Percentiles rank a stretch among this genome's conserved stretches.
These are phyloP conservation scores for Colletotrichum tabaci DNA, from an alignment of 2,329 filamentous ascomycete species.

Conservation along the genomic window DNA sequence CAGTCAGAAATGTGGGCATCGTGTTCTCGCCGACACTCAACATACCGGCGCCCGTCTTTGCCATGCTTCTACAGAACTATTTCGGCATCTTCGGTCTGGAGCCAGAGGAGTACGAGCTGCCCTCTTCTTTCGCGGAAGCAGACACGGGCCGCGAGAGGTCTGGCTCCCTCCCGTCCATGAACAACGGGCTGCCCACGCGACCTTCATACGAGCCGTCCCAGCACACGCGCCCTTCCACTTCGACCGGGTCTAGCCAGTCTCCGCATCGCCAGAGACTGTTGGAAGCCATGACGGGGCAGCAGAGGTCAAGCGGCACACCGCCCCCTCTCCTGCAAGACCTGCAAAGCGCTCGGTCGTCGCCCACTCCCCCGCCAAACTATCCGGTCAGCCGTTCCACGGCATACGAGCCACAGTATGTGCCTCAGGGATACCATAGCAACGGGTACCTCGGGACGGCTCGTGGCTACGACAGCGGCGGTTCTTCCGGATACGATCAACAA, in stretches of 20 bases:
- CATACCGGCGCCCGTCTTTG: conserved; percentile 94
- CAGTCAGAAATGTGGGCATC: conserved; percentile 95
- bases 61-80: conserved; percentile 93
- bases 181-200: conserved; percentile 47
- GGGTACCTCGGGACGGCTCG: conserved; percentile 40
- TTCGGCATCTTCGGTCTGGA: conserved; percentile 84
- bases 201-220: conserved; percentile 50
- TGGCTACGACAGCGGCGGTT: conserved; percentile 54
- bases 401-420: conserved; percentile 62
- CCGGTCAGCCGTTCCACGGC: conserved; percentile 48
- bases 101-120: conserved; percentile 74
- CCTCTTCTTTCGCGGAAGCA: conserved; percentile 58
- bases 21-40: conserved; percentile 98
- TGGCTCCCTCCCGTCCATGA: conserved; percentile 39
- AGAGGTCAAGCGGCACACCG: conserved; percentile 58
- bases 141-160: conserved; percentile 47
- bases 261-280: conserved; percentile 66
- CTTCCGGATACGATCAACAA: conserved; percentile 56
- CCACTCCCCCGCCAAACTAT: conserved; percentile 60
- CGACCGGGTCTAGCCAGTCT: conserved; percentile 61
- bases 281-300: conserved; percentile 55
- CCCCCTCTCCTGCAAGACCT: conserved; percentile 60
- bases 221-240: conserved; percentile 63
- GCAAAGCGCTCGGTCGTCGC: conserved; percentile 53
- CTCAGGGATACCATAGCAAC: conserved; percentile 47